Conservation (phyloP, 1,284 basidiomycete species). For the Cystobasidium sp. region DNA sequence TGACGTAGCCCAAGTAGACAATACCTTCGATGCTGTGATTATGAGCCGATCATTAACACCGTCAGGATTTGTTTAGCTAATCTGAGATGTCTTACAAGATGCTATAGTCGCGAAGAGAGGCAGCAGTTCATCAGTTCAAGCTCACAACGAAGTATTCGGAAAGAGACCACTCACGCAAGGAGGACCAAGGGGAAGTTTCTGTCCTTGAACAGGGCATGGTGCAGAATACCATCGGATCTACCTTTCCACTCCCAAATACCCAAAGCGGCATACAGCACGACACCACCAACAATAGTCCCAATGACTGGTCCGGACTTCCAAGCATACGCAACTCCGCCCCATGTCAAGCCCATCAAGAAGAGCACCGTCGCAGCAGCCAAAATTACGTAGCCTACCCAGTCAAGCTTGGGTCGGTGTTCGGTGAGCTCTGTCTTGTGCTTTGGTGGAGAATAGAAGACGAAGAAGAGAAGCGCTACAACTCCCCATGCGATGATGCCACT, state of each 20-base stretch:
- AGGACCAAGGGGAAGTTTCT: constrained; percentile 49
- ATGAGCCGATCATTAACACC: neutral
- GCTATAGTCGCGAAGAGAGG: neutral
- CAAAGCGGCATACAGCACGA: constrained; percentile 15
- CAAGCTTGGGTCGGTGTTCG: constrained; percentile 13
- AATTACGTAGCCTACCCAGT: constrained; percentile 19
- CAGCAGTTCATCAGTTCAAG: neutral
- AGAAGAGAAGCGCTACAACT: neutral
- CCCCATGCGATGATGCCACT: constrained; percentile 21
- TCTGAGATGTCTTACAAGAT: constrained; percentile 1
- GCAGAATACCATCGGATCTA: constrained; percentile 47
- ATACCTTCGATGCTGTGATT: neutral
- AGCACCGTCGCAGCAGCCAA: constrained; percentile 63
- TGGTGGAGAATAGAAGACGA: constrained; percentile 22
- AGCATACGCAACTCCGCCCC: constrained; percentile 59
- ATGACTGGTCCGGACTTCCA: constrained; percentile 55
- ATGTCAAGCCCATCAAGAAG: constrained; percentile 72
- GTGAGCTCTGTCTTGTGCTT: constrained; percentile 12
- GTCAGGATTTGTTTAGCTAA: neutral
- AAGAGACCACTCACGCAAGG: constrained; percentile 32
- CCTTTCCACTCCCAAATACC: constrained; percentile 40
- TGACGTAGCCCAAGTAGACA: constrained; percentile 1
- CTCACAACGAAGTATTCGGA: neutral
- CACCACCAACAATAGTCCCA: constrained; percentile 21
- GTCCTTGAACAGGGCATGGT: constrained; percentile 49